These are phyloP conservation scores for Hirschioporus abietinus DNA, from an alignment of 768 basidiomycete genomes.

Conservation along the genomic window DNA sequence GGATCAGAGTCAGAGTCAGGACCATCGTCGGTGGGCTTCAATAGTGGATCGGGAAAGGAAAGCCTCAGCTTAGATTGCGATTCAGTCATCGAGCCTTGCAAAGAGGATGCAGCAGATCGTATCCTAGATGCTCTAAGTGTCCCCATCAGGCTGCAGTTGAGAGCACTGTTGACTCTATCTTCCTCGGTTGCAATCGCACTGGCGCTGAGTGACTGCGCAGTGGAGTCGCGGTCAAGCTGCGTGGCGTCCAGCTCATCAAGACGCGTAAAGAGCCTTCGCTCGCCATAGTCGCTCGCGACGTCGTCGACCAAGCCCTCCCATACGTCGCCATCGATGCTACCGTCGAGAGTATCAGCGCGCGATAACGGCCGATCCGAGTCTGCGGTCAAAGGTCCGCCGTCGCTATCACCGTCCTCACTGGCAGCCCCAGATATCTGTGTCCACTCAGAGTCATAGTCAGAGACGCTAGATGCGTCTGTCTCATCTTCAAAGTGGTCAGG, in stretches of 20 bases:
- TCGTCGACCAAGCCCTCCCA: constrained; percentile 1
- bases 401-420: constrained; percentile 2
- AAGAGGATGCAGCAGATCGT: not conserved
- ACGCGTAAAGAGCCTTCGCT: not conserved
- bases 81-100: constrained; percentile 1
- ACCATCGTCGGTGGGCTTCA: not conserved
- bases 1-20: not conserved
- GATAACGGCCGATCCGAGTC: not conserved
- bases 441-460: constrained; percentile 6
- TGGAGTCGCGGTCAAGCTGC: not conserved
- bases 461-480: not conserved
- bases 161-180: not conserved
- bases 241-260: not conserved
- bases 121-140: not conserved
- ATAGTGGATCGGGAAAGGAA: constrained; percentile 1
- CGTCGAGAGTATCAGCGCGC: not conserved
- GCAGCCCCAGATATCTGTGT: not conserved
- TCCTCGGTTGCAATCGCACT: not conserved
- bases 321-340: constrained; percentile 1
- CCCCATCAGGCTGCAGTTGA: not conserved
- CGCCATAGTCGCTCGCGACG: constrained; percentile 2
- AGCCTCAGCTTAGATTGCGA: constrained; percentile 5
- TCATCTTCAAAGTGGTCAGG: constrained; percentile 4
- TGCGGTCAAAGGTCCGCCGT: not conserved
- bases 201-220: not conserved